Conservation (phyloP, 441 rosid species). For the Gossypium lobatum region DNA sequence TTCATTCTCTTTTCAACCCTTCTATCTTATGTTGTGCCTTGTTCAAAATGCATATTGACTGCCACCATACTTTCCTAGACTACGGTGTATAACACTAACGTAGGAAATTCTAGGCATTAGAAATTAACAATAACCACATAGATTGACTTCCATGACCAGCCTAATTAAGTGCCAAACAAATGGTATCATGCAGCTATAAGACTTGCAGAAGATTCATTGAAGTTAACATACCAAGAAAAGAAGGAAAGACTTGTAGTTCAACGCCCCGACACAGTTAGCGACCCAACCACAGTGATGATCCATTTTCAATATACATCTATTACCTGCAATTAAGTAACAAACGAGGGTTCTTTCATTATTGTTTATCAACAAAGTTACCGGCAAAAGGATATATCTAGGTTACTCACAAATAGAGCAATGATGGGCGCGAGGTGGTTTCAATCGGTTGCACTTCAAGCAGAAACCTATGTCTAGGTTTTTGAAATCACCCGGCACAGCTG, state of each 20-base stretch:
- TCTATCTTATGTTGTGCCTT: too few relatives aligned
- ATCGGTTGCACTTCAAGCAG: slow-evolving; percentile 72
- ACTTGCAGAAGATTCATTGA: neutral
- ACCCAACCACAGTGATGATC: slow-evolving; percentile 98
- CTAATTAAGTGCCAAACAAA: neutral
- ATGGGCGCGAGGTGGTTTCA: slow-evolving; percentile 82
- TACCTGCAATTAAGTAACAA: slow-evolving; percentile 42
- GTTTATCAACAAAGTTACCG: neutral
- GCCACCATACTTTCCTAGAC: too few relatives aligned
- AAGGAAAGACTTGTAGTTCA: slow-evolving; percentile 84
- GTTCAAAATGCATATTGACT: too few relatives aligned
- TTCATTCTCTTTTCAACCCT: too few relatives aligned
- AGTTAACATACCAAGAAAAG: slow-evolving; percentile 68
- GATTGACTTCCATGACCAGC: neutral
- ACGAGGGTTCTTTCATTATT: neutral
- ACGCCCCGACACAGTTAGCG: slow-evolving; percentile 85
- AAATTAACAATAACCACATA: neutral
- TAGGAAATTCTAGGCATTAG: slow-evolving; percentile 1
- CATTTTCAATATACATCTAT: slow-evolving; percentile 82
- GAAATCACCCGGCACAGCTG: slow-evolving; percentile 19
- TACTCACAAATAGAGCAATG: slow-evolving; percentile 94
- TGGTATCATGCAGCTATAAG: neutral
- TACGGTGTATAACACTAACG: too few relatives aligned
- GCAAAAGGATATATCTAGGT: slow-evolving; percentile 1
- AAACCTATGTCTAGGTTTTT: slow-evolving; percentile 39